Evolutionary conservation across 768 basidiomycete genomes (phyloP).

Genomic region (Suillus alpinus): DNA sequence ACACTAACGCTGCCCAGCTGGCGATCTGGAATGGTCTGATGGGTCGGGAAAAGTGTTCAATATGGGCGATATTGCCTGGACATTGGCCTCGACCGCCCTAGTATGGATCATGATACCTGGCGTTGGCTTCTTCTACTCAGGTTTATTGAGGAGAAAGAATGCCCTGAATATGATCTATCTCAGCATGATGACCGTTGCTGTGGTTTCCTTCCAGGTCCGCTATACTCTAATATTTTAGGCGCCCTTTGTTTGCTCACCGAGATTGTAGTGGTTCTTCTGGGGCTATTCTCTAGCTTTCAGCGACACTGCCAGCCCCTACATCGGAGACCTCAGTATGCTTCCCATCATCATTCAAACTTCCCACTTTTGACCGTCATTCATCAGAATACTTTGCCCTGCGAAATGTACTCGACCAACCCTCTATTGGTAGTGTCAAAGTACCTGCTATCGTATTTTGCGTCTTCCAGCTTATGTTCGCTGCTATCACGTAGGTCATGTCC

Average conservation of each 20-base stretch:
- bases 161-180: slow-evolving; percentile 88
- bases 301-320: slow-evolving; percentile 68
- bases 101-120: slow-evolving; percentile 87
- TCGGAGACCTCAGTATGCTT: slow-evolving; percentile 76
- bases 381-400: slow-evolving; percentile 82
- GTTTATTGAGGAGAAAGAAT: slow-evolving; percentile 88
- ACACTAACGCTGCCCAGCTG: slow-evolving; percentile 27
- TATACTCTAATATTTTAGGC: background rate
- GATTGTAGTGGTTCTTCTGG: slow-evolving; percentile 91
- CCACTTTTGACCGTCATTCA: slow-evolving; percentile 1
- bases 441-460: slow-evolving; percentile 77
- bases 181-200: slow-evolving; percentile 70
- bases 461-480: slow-evolving; percentile 90
- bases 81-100: slow-evolving; percentile 70
- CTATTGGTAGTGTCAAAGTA: slow-evolving; percentile 66
- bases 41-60: slow-evolving; percentile 39
- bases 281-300: slow-evolving; percentile 92
- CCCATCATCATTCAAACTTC: background rate
- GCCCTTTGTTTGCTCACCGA: slow-evolving; percentile 6
- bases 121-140: slow-evolving; percentile 88
- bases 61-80: slow-evolving; percentile 69
- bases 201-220: slow-evolving; percentile 81
- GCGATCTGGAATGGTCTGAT: slow-evolving; percentile 33
- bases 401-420: slow-evolving; percentile 72
- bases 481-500: slow-evolving; percentile 63